Conservation (phyloP, 148 eudicot species). For the Camellia japonica region DNA sequence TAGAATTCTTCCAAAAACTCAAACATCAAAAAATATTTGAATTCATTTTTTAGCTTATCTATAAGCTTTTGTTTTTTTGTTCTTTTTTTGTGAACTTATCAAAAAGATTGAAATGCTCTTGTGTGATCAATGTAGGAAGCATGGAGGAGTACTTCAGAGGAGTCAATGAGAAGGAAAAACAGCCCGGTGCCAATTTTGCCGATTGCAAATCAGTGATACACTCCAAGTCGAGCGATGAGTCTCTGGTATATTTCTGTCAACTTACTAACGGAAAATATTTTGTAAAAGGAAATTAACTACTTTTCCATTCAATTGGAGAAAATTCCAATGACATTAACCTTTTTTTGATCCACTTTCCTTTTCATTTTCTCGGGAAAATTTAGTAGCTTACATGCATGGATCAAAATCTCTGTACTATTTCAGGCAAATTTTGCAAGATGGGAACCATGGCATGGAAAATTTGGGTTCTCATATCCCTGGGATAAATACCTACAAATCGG, state of each 20-base stretch:
- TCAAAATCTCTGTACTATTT: constrained; percentile 7
- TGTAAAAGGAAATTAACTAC: too few species aligned
- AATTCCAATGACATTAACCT: not conserved
- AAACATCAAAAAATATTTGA: not conserved
- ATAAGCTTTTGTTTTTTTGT: not conserved
- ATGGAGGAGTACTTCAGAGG: constrained; percentile 51
- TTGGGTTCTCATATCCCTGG: constrained; percentile 66
- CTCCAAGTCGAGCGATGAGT: constrained; percentile 55
- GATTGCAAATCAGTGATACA: constrained; percentile 43
- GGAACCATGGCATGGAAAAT: constrained; percentile 82
- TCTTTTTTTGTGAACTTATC: too few species aligned
- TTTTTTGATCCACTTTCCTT: not conserved
- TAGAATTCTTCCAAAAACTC: not conserved
- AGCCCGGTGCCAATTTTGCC: constrained; percentile 19
- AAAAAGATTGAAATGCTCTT: not conserved
- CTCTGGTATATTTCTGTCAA: constrained; percentile 39
- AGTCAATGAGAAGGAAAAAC: constrained; percentile 34
- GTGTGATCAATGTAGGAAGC: constrained; percentile 35
- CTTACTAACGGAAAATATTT: too few species aligned
- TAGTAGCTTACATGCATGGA: not conserved
- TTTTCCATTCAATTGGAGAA: not conserved
- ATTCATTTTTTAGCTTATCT: not conserved
- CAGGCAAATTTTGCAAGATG: constrained; percentile 67
- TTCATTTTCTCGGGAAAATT: not conserved
- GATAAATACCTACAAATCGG: constrained; percentile 52